These are phyloP conservation scores for Candida argentea DNA, from an alignment of 805 yeast species.

Conservation along the genomic window DNA sequence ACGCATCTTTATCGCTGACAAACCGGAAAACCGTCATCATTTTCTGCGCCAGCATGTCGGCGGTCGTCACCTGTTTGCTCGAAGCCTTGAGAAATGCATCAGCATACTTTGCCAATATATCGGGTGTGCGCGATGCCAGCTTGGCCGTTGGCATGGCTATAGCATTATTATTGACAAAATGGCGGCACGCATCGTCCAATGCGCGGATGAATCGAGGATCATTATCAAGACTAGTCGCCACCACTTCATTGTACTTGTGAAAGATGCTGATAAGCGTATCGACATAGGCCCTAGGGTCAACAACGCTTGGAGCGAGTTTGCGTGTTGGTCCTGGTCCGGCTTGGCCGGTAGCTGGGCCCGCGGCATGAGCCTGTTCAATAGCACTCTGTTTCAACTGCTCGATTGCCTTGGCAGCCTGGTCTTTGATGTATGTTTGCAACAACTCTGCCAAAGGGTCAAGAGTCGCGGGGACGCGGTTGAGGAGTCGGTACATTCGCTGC, in stretches of 20 bases:
- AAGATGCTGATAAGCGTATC: constrained; percentile 67
- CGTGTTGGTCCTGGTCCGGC: too few relatives aligned
- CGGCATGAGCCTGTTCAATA: constrained; percentile 16
- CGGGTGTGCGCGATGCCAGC: constrained; percentile 75
- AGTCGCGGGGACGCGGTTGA: constrained; percentile 71
- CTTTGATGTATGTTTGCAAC: constrained; percentile 63
- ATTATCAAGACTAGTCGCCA: constrained; percentile 54
- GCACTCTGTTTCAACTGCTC: constrained; percentile 40
- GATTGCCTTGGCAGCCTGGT: constrained; percentile 38
- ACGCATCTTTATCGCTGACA: constrained; percentile 88
- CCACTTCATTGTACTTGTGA: constrained; percentile 54
- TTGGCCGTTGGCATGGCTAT: constrained; percentile 63
- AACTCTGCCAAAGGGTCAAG: constrained; percentile 66
- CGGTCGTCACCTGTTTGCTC: constrained; percentile 55
- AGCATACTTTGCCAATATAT: constrained; percentile 78
- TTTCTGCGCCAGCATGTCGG: constrained; percentile 73
- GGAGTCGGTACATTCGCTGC: constrained; percentile 62
- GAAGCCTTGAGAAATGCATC: constrained; percentile 74
- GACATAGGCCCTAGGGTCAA: constrained; percentile 73
- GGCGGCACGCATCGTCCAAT: constrained; percentile 79
- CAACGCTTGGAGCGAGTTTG: constrained; percentile 14
- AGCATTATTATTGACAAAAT: constrained; percentile 71
- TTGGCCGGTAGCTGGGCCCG: constrained; percentile 7
- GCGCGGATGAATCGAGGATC: constrained; percentile 78
- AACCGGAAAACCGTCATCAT: constrained; percentile 81